Conservation (phyloP, 2,329 filamentous ascomycete genomes). For the Juglanconis sp. region DNA sequence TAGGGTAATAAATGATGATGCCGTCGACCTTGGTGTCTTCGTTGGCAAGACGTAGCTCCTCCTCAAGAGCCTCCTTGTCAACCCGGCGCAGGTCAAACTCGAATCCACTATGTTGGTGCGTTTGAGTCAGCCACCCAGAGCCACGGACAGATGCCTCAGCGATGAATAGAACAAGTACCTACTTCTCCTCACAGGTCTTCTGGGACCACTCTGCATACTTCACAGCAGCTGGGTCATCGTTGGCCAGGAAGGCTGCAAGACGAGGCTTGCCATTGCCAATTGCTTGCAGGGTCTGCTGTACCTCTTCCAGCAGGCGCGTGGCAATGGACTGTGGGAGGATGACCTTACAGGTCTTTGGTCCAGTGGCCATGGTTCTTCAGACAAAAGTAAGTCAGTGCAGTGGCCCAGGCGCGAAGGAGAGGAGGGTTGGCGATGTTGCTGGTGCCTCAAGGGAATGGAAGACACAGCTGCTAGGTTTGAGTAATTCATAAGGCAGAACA, state of each 20-base stretch:
- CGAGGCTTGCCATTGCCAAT: constrained; percentile 50
- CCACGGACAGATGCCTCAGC: not conserved
- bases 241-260: constrained; percentile 88
- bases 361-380: constrained; percentile 37
- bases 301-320: constrained; percentile 70
- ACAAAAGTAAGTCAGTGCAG: constrained; percentile 10
- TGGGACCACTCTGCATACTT: constrained; percentile 97
- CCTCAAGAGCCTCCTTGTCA: constrained; percentile 84
- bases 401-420: not conserved
- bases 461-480: not conserved
- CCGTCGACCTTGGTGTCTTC: constrained; percentile 72
- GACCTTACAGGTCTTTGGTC: constrained; percentile 81
- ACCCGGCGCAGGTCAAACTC: constrained; percentile 81
- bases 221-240: constrained; percentile 82
- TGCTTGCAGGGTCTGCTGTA: constrained; percentile 49
- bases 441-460: not conserved
- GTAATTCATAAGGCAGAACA: constrained; percentile 1
- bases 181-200: constrained; percentile 96
- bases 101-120: constrained; percentile 64
- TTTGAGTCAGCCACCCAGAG: constrained; percentile 9
- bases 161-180: constrained; percentile 41
- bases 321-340: constrained; percentile 85
- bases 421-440: not conserved
- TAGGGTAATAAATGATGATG: constrained; percentile 98
- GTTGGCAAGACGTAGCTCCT: constrained; percentile 83